A percentile compares a stretch with the other conserved stretches of the same genome.
Evolutionary conservation across 176 grass and related monocot genomes (phyloP).

Genomic region (Tuctoria greenei): DNA sequence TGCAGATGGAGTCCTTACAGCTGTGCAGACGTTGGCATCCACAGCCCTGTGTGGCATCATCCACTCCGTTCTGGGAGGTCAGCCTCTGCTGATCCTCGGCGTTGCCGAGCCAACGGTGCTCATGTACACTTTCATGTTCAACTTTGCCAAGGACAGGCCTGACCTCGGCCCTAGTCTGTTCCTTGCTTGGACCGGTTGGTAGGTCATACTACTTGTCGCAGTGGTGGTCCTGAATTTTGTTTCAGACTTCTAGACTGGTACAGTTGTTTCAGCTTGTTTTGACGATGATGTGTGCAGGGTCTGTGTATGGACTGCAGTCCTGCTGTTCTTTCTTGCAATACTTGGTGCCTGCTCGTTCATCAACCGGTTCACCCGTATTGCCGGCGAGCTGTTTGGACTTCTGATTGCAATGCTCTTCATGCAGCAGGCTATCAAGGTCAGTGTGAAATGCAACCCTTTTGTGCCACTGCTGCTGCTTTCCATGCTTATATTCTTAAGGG

Average conservation of each 20-base stretch:
- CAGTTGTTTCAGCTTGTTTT: background rate
- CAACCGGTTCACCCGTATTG: conserved; percentile 90
- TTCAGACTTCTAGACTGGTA: background rate
- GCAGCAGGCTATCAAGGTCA: conserved; percentile 99
- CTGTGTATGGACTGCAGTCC: conserved; percentile 84
- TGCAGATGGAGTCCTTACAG: conserved; percentile 83
- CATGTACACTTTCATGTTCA: conserved; percentile 99
- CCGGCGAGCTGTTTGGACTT: conserved; percentile 93
- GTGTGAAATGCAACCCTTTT: conserved; percentile 6
- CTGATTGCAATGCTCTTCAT: conserved; percentile 99
- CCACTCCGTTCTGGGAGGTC: conserved; percentile 91
- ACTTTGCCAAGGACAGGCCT: conserved; percentile 79
- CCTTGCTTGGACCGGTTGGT: conserved; percentile 94
- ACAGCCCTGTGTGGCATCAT: conserved; percentile 91
- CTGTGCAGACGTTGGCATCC: conserved; percentile 93
- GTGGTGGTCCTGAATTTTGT: conserved; percentile 4
- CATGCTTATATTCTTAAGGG: background rate
- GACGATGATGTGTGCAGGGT: conserved; percentile 56
- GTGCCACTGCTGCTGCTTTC: conserved; percentile 22
- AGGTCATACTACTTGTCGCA: conserved; percentile 33
- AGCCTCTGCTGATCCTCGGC: conserved; percentile 90
- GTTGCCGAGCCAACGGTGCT: conserved; percentile 94
- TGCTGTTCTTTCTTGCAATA: conserved; percentile 80
- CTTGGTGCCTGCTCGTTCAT: conserved; percentile 87
- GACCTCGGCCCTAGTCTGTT: conserved; percentile 74